Base-by-base conservation (phyloP, 2,329 filamentous ascomycete species). In the Ascosphaera aggregata region DNA sequence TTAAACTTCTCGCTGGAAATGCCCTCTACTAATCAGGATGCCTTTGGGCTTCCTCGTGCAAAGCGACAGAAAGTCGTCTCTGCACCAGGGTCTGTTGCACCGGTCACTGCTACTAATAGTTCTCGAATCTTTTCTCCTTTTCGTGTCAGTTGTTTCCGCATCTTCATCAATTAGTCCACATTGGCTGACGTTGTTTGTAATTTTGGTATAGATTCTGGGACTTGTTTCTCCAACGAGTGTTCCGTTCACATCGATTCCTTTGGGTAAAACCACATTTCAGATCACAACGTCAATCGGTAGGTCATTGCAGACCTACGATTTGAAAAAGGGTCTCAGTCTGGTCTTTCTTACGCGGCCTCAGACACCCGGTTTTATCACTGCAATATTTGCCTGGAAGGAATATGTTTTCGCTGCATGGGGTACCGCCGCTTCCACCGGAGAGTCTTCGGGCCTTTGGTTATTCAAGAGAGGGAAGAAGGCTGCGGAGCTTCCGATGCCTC, bases 241-340 rank as follows among this genome's bases (percentile, higher is more conserved):
- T 0, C 86, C 89, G 0, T 95, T 98, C 53, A 85, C 86, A 2
- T 78, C 79, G 4, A 69, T 91, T 22, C 80, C 86, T 1, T 66
- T 93, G 13, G 89, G 89, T 42, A 93, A 92, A 59, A 86, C 81
- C 1, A 92, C 84, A 2, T 98, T 93, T 54, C 89, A 98, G 56
- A 82, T 98, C 57, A 95, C 89, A 24, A 98, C 89, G 20, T 95
- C 82, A 0, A 80, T 91, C 44, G 89, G 86, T 44, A 72, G 76
- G 50, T 81, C 77, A 42, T 68, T 98, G 36, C 89, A 98, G 59
- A 98, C 89, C 0, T 98, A 98, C 62, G 89, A 98, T 54, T 63
- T 98, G 44, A 81, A 79, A 55, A 73, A 76, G 49, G 86, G 86
- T 36, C 69, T 98, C 43, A 86, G 91, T 50, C 72, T 98, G 38